A percentile compares a stretch with the other conserved stretches of the same genome.
These are phyloP conservation scores for Trichomonascaceae sp. DNA, from an alignment of 1,139 yeast species.

Conservation along the genomic window DNA sequence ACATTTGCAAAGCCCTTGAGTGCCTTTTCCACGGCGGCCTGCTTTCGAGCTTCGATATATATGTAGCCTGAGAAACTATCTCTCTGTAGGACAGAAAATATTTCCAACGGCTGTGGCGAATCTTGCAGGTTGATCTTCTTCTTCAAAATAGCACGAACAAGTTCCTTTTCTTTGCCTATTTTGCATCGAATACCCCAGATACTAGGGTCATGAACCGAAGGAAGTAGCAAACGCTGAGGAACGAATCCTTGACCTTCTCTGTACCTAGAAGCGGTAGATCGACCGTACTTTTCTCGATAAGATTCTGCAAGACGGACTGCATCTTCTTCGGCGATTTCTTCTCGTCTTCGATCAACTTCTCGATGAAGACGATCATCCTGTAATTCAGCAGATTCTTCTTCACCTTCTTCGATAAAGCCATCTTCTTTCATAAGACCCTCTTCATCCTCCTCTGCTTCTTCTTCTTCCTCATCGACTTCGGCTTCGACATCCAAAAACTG, in stretches of 20 bases:
- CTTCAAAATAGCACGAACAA: slow-evolving; percentile 77
- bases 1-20: slow-evolving; percentile 85
- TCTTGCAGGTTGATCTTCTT: slow-evolving; percentile 66
- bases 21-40: slow-evolving; percentile 87
- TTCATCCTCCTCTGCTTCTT: slow-evolving; percentile 89
- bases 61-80: slow-evolving; percentile 88
- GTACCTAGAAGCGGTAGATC: slow-evolving; percentile 73
- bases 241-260: slow-evolving; percentile 86
- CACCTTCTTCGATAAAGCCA: slow-evolving; percentile 37
- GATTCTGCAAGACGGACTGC: slow-evolving; percentile 93
- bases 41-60: slow-evolving; percentile 89
- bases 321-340: slow-evolving; percentile 86
- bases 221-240: slow-evolving; percentile 87
- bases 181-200: slow-evolving; percentile 94
- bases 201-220: slow-evolving; percentile 93
- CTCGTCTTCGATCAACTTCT: slow-evolving; percentile 85
- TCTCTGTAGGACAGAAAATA: slow-evolving; percentile 90
- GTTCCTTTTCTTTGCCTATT: slow-evolving; percentile 87
- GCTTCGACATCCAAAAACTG: slow-evolving; percentile 98
- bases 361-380: slow-evolving; percentile 74
- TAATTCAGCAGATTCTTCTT: slow-evolving; percentile 53
- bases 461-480: slow-evolving; percentile 97
- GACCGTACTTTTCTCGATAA: slow-evolving; percentile 86
- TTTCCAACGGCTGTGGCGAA: slow-evolving; percentile 57
- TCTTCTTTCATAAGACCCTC: slow-evolving; percentile 81